A percentile compares a stretch with the other conserved stretches of the same genome.
These are phyloP conservation scores for Spathaspora hagerdaliae DNA, from an alignment of 805 yeast species.

Conservation along the genomic window DNA sequence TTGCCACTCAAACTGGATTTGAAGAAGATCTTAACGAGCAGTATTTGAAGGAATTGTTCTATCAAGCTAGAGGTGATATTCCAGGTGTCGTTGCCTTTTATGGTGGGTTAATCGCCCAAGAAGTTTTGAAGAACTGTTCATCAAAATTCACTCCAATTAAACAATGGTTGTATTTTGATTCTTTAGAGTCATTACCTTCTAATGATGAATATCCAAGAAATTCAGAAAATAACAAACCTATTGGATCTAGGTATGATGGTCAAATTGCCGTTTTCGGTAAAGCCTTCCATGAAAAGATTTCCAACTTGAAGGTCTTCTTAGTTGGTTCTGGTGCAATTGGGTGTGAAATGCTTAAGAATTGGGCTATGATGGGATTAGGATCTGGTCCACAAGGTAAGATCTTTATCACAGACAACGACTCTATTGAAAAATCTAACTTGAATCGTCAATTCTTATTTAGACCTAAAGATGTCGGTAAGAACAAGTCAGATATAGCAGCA, in stretches of 20 bases:
- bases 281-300: slow-evolving; percentile 65
- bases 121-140: slow-evolving; percentile 89
- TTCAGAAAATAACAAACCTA: slow-evolving; percentile 69
- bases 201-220: slow-evolving; percentile 54
- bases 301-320: slow-evolving; percentile 78
- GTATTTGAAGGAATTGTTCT: slow-evolving; percentile 67
- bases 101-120: slow-evolving; percentile 96
- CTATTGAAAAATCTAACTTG: slow-evolving; percentile 92
- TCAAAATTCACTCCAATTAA: slow-evolving; percentile 93
- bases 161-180: slow-evolving; percentile 91
- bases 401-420: slow-evolving; percentile 85
- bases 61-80: slow-evolving; percentile 86
- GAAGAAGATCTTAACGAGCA: slow-evolving; percentile 58
- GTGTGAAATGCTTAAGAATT: slow-evolving; percentile 95
- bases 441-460: slow-evolving; percentile 96
- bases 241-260: slow-evolving; percentile 83
- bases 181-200: slow-evolving; percentile 84
- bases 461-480: slow-evolving; percentile 88
- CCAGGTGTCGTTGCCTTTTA: slow-evolving; percentile 86
- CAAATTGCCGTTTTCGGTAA: slow-evolving; percentile 93
- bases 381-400: slow-evolving; percentile 87
- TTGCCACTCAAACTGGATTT: slow-evolving; percentile 52
- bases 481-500: slow-evolving; percentile 89
- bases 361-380: slow-evolving; percentile 97
- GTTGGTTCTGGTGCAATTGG: slow-evolving; percentile 99